Base-by-base conservation (phyloP, 2,329 filamentous ascomycete genomes). In the Ophiosphaerella narmari region DNA sequence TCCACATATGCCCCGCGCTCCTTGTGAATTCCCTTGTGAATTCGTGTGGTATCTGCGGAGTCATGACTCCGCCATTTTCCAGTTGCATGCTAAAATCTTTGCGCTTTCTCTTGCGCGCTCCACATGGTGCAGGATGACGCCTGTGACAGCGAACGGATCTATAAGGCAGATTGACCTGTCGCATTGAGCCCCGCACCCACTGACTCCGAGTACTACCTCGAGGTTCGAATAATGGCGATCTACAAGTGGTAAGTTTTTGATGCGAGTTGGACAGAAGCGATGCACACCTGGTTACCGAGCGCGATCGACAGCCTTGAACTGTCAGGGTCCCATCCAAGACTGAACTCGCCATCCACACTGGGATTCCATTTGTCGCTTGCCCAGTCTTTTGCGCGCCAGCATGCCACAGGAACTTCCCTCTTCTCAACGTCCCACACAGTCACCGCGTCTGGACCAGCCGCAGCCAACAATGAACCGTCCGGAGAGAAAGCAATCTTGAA, bases 401-500 rank as follows among this genome's bases (percentile, higher is more conserved):
- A 63, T 7, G 70, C 72, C 37, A 73, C 60, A 11, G 71, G 68
- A 8, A 66, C 60, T 6, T 72, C 69, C 26, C 67, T 59, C 41
- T 65, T 67, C 32, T 69, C 66, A 2, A 72, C 50, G 42, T 71
- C 64, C 77, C 77, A 80, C n/a, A 80, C 65, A 5, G 75, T 74
- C 9, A 79, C 69, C 6, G 72, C 65, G 49, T 78, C 74, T 6
- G 68, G 70, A 2, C 75, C 74, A 7, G 73, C 77, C 14, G 75
- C 74, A 8, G 78, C 78, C 7, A 80, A 61, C 29, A 76, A 63
- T 4, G 53, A 55, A 9, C 77, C 75, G 43, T 75, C 68, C 2
- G 76, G 75, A 1, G 76, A 77, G 65, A 78, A 80, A 1, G 75
- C 68, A 5, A 78, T 61, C 18, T 75, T 73, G 33, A 74, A 65